Evolutionary conservation across 2,329 filamentous ascomycete species (phyloP), one percentile per base, ranked within the genome.

Genomic region (Fusarium mexicanum): DNA sequence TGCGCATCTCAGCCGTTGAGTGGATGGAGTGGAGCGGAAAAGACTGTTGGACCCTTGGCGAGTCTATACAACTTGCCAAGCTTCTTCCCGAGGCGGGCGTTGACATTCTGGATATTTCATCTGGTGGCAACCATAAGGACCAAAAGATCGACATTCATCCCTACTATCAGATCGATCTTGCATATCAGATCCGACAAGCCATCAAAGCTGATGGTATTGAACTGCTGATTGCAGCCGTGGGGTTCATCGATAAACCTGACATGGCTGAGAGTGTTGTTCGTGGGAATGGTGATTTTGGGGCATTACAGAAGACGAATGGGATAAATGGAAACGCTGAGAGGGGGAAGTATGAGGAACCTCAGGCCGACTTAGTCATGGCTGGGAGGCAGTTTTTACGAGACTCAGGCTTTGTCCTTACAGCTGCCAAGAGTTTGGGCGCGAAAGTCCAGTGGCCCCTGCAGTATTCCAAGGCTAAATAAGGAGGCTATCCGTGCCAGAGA

Each of bases 31-130:
- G 80, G 75, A 71, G 79, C 4, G 81, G 75, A 47, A 72, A 83
- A 71, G 82, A 84, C 6, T 86, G 84, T 33, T 97, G 94, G 94
- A 91, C 89, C 4, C 75, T 92, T 16, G 87, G 91, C 40, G 88
- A 94, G 69, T 80, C 74, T 38, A 80, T 82, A 44, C 69, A 69
- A 4, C 71, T 82, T 7, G 77, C 77, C 16, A 79, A 79, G 78
- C 84, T 92, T 14, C 87, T 98, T 2, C 92, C 93, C 0, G 88
- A 88, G 1, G 86, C 87, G 12, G 95, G 95, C 29, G 88, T 98
- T 48, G 95, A 98, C 80, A 84, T 97, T 24, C 86, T 98, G 33
- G 95, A 98, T 80, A 90, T 97, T 59, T 94, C 91, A 74, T 91
- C 91, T 1, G 94, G 91, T 35, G 95, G 93, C 33, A 93, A 93